Percentiles rank a stretch among this genome's conserved stretches.
Evolutionary conservation across 441 rosid species (phyloP).

Genomic region (Euphorbia celastroides): DNA sequence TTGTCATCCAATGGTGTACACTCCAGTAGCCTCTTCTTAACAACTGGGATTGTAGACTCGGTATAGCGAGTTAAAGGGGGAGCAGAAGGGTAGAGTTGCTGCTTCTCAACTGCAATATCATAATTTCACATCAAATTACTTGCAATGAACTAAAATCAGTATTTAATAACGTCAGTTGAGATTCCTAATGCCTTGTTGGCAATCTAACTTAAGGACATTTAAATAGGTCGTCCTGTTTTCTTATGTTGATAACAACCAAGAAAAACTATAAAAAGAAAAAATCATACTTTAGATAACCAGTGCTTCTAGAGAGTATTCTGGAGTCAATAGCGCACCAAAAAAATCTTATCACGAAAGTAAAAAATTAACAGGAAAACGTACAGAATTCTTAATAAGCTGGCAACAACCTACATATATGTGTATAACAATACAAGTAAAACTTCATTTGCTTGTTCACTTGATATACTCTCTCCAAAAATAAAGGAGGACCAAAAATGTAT

Average conservation of each 20-base stretch:
- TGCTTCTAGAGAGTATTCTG: neutral
- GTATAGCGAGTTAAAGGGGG: constrained; percentile 95
- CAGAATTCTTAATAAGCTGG: neutral
- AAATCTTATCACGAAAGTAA: neutral
- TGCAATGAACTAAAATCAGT: neutral
- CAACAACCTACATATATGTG: neutral
- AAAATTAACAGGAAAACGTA: neutral
- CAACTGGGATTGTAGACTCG: constrained; percentile 60
- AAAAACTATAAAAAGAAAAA: neutral
- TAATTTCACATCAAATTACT: neutral
- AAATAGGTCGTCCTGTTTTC: neutral
- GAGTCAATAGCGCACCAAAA: neutral
- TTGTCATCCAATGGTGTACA: constrained; percentile 42
- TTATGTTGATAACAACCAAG: neutral
- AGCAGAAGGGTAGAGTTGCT: constrained; percentile 64
- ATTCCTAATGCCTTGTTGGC: constrained; percentile 1
- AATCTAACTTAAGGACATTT: neutral
- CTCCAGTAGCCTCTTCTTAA: constrained; percentile 64
- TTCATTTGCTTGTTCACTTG: neutral
- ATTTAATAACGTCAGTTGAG: neutral
- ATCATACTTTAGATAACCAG: neutral
- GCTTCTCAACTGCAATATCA: constrained; percentile 74
- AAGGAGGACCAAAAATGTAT: constrained; percentile 5
- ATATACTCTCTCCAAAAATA: neutral
- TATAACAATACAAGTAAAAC: neutral